These are phyloP conservation scores for Lactifluus echinatus DNA, from an alignment of 768 basidiomycete genomes.

Conservation along the genomic window DNA sequence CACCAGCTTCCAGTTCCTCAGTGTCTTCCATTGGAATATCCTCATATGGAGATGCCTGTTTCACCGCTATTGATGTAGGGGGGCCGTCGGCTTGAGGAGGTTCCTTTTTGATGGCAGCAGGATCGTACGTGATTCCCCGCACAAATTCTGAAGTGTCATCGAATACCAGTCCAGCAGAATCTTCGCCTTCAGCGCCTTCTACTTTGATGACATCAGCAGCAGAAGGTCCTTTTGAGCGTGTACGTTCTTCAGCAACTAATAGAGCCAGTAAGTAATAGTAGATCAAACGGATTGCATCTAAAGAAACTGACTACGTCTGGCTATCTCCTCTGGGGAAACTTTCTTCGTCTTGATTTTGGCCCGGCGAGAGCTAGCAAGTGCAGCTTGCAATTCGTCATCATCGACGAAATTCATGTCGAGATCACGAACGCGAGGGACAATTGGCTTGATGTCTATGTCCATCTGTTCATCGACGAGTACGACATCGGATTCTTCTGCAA, in stretches of 20 bases:
- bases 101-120: conserved; percentile 34
- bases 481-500: conserved; percentile 44
- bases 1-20: conserved; percentile 65
- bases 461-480: conserved; percentile 47
- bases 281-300: not conserved
- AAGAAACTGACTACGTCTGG: conserved; percentile 51
- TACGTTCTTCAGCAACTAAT: conserved; percentile 57
- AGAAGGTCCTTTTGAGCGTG: conserved; percentile 39
- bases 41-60: conserved; percentile 39
- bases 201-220: conserved; percentile 35
- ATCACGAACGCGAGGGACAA: conserved; percentile 58
- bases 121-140: conserved; percentile 66
- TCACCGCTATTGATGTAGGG: conserved; percentile 7
- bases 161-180: conserved; percentile 62
- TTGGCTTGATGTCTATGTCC: conserved; percentile 74
- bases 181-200: conserved; percentile 43
- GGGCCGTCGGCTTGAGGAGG: conserved; percentile 16
- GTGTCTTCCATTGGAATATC: conserved; percentile 53
- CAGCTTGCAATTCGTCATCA: conserved; percentile 96
- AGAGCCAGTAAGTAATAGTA: conserved; percentile 14
- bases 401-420: conserved; percentile 89
- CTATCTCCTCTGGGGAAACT: conserved; percentile 73
- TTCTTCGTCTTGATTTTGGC: conserved; percentile 75
- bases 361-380: conserved; percentile 76
- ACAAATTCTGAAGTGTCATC: conserved; percentile 98